These are phyloP conservation scores for Rhododendron mucronatum DNA, from an alignment of 148 eudicot genomes.

Conservation along the genomic window DNA sequence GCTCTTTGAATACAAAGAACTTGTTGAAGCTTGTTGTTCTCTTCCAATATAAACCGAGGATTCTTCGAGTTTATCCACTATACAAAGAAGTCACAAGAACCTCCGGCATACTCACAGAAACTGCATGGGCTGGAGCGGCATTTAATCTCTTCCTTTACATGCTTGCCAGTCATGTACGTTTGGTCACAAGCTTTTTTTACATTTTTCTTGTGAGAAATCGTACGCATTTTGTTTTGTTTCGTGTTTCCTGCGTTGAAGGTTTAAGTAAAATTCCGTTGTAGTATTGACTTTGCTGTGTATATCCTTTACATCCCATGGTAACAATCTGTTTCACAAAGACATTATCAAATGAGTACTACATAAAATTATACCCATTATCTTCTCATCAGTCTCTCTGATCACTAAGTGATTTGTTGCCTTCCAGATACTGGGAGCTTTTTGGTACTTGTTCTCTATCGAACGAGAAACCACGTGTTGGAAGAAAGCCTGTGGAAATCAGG, in stretches of 20 bases:
- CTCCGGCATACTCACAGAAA: slow-evolving; percentile 90
- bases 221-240: slow-evolving; percentile 21
- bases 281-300: neutral
- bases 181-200: neutral
- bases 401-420: slow-evolving; percentile 12
- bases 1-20: slow-evolving; percentile 64
- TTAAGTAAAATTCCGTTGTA: neutral
- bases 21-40: slow-evolving; percentile 72
- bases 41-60: slow-evolving; percentile 81
- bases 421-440: slow-evolving; percentile 69
- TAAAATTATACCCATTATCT: neutral
- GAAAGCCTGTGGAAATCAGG: slow-evolving; percentile 42
- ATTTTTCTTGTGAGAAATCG: neutral
- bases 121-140: slow-evolving; percentile 98
- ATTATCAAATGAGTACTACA: neutral
- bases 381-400: neutral
- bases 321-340: neutral
- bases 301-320: neutral
- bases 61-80: slow-evolving; percentile 64
- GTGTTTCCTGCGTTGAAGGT: slow-evolving; percentile 41
- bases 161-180: slow-evolving; percentile 98
- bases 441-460: slow-evolving; percentile 93
- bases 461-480: slow-evolving; percentile 81
- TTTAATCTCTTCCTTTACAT: slow-evolving; percentile 88
- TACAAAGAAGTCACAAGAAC: slow-evolving; percentile 84